Evolutionary conservation across 2,329 filamentous ascomycete genomes (phyloP).

Genomic region (Lachnellula arida): DNA sequence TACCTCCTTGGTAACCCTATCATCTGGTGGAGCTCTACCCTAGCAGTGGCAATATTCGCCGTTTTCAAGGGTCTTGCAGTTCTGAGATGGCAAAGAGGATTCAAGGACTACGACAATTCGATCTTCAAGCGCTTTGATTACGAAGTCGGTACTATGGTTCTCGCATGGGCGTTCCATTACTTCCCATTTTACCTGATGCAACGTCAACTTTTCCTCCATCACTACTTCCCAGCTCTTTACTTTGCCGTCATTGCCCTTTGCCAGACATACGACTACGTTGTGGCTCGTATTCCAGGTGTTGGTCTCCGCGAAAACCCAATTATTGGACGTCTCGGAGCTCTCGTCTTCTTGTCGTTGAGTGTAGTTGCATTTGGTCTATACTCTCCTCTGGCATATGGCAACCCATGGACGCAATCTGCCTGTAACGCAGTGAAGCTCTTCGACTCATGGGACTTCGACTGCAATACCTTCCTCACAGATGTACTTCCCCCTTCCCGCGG

Average conservation of each 20-base stretch:
- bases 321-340: constrained; percentile 69
- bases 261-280: constrained; percentile 83
- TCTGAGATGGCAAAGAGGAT: constrained; percentile 92
- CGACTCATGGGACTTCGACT: constrained; percentile 93
- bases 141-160: constrained; percentile 82
- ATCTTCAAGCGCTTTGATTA: constrained; percentile 98
- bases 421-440: constrained; percentile 87
- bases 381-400: constrained; percentile 86
- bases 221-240: constrained; percentile 96
- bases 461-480: constrained; percentile 82
- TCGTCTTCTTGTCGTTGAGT: constrained; percentile 68
- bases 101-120: constrained; percentile 73
- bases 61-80: constrained; percentile 83
- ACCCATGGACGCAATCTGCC: constrained; percentile 84
- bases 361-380: constrained; percentile 78
- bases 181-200: constrained; percentile 99
- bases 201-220: constrained; percentile 95
- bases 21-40: constrained; percentile 87
- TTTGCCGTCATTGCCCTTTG: constrained; percentile 88
- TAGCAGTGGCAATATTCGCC: constrained; percentile 70
- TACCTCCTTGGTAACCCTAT: constrained; percentile 94
- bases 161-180: constrained; percentile 97
- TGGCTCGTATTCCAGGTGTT: constrained; percentile 64
- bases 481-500: constrained; percentile 56
- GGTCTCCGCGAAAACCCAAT: constrained; percentile 65